These are phyloP conservation scores for Harringtonia aguacate DNA, from an alignment of 2,329 filamentous ascomycete genomes.

Conservation along the genomic window DNA sequence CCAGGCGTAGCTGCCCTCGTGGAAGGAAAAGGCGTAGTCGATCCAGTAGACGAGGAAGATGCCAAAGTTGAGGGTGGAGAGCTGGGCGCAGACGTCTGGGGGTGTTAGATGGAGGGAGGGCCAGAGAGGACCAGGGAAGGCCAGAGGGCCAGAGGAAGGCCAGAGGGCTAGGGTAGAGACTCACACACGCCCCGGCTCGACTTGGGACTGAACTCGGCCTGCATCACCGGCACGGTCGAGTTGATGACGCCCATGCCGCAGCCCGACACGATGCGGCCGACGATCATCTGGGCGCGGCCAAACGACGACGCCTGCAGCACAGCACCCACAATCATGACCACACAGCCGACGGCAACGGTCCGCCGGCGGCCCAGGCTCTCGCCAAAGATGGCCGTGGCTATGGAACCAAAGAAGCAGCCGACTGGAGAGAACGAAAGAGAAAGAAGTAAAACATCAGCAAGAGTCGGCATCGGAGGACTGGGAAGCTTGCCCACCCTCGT, in stretches of 20 bases:
- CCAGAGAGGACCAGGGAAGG: no score
- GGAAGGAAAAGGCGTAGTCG: conserved; percentile 24
- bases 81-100: no score
- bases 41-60: conserved; percentile 14
- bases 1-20: no score
- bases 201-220: conserved; percentile 23
- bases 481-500: no score
- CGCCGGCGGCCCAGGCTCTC: neutral
- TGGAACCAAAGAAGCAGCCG: neutral
- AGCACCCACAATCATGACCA: neutral
- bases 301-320: neutral
- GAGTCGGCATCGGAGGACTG: no score
- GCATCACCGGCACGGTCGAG: conserved; percentile 20
- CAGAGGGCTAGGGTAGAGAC: no score
- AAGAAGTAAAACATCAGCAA: no score
- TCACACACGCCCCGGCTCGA: conserved; percentile 21
- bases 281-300: neutral
- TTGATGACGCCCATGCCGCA: neutral
- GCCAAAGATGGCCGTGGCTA: neutral
- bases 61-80: conserved; percentile 15
- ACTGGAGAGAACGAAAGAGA: no score
- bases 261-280: neutral
- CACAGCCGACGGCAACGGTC: neutral
- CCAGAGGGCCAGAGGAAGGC: no score
- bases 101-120: no score